These are phyloP conservation scores for Stenocarpella maydis DNA, from an alignment of 2,329 filamentous ascomycete genomes.

Conservation along the genomic window DNA sequence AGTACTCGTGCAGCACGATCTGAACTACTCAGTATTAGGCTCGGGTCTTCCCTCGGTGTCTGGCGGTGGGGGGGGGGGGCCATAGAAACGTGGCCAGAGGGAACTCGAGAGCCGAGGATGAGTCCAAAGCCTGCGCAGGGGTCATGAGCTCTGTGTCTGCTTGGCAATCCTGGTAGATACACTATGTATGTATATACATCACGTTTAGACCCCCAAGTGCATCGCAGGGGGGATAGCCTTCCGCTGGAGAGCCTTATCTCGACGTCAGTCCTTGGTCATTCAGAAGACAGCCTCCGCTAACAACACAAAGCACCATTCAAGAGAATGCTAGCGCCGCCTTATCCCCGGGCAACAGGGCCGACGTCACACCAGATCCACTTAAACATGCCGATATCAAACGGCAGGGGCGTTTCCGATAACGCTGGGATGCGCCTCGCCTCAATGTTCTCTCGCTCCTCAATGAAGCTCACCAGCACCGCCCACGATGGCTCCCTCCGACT, in stretches of 20 bases:
- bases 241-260: neutral
- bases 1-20: neutral
- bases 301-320: too few species aligned
- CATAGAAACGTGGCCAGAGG: neutral
- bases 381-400: neutral
- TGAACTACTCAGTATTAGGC: too few species aligned
- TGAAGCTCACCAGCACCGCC: constrained; percentile 2
- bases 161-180: constrained; percentile 1
- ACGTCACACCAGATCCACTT: constrained; percentile 4
- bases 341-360: neutral
- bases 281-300: too few species aligned
- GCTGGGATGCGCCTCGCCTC: neutral
- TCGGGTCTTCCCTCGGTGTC: constrained; percentile 1
- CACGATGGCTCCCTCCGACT: constrained; percentile 19
- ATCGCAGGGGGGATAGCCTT: neutral
- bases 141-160: neutral
- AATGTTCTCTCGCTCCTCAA: neutral
- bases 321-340: constrained; percentile 1
- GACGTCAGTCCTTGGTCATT: neutral
- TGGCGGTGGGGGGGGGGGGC: neutral
- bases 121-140: constrained; percentile 2
- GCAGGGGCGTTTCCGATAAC: neutral
- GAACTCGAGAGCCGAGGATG: constrained; percentile 2
- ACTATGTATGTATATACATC: too few species aligned
- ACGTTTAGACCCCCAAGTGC: too few species aligned